Evolutionary conservation across 495 filamentous ascomycete genomes (phyloP).

Genomic region (Rhypophila decipiens): DNA sequence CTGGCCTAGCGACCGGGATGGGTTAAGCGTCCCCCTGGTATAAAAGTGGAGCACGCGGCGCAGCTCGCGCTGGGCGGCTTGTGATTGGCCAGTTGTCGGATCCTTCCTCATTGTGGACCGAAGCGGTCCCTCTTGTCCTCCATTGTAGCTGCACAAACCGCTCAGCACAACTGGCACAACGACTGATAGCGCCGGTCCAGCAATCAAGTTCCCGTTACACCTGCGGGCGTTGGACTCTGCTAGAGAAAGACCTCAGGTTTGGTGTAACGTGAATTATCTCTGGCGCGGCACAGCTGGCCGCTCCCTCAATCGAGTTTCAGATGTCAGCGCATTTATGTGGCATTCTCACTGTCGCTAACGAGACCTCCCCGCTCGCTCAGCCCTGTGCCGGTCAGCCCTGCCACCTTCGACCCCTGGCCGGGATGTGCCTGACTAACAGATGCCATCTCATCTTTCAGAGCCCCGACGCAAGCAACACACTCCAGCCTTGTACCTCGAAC

Average conservation of each 20-base stretch:
- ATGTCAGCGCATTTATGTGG: no score
- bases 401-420: background rate
- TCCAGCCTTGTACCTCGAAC: background rate
- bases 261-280: no score
- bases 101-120: slow-evolving; percentile 18
- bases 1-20: slow-evolving; percentile 21
- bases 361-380: background rate
- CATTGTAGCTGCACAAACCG: no score
- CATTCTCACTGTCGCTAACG: no score
- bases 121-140: no score
- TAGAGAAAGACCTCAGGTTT: slow-evolving; percentile 7
- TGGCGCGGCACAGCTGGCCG: background rate
- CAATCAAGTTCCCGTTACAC: slow-evolving; percentile 4
- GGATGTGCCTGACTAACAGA: background rate
- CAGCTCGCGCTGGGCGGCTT: slow-evolving; percentile 9
- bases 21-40: slow-evolving; percentile 7
- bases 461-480: background rate
- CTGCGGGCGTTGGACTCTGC: slow-evolving; percentile 1
- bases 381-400: background rate
- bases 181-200: slow-evolving; percentile 12
- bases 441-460: no score
- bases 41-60: slow-evolving; percentile 20
- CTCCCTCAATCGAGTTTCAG: background rate
- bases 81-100: slow-evolving; percentile 19
- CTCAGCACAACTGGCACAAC: slow-evolving; percentile 18